Percentiles rank a stretch among this genome's conserved stretches.
Conservation (phyloP, 2,329 filamentous ascomycete species). For the Cercospora brassicicola region DNA sequence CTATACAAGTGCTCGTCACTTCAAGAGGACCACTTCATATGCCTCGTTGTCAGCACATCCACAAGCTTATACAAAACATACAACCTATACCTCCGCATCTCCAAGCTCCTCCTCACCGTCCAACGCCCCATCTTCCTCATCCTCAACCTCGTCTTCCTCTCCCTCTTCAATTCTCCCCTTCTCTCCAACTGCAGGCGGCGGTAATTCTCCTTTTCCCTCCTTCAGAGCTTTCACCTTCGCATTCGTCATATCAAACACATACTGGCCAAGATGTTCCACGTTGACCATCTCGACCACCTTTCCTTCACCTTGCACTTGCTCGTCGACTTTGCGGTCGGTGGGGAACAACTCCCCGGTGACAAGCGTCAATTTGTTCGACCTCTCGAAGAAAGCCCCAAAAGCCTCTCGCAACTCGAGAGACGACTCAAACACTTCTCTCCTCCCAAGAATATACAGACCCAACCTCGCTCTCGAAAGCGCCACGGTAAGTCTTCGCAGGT, state of each 20-base stretch:
- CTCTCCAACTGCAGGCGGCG: constrained; percentile 23
- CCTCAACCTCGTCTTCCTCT: constrained; percentile 36
- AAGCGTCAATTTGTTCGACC: constrained; percentile 66
- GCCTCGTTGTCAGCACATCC: neutral
- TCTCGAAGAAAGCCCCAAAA: constrained; percentile 75
- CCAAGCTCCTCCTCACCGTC: neutral
- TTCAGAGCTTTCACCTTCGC: constrained; percentile 63
- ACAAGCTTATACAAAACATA: neutral
- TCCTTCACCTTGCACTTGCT: constrained; percentile 35
- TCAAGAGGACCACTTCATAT: neutral
- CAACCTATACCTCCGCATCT: constrained; percentile 10
- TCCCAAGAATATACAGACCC: constrained; percentile 87
- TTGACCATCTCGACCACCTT: constrained; percentile 76
- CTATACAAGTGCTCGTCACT: neutral
- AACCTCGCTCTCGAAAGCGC: constrained; percentile 88
- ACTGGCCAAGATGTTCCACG: constrained; percentile 91
- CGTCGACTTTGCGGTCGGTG: constrained; percentile 55
- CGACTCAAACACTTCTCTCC: constrained; percentile 81
- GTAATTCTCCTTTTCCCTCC: constrained; percentile 38
- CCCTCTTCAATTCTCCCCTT: constrained; percentile 35
- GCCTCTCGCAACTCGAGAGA: constrained; percentile 85
- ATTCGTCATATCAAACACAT: constrained; percentile 93
- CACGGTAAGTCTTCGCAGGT: constrained; percentile 89
- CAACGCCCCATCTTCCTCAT: constrained; percentile 19
- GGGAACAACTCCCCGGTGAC: constrained; percentile 86